Conservation (phyloP, 768 basidiomycete genomes). For the Tephrocybe rancida region DNA sequence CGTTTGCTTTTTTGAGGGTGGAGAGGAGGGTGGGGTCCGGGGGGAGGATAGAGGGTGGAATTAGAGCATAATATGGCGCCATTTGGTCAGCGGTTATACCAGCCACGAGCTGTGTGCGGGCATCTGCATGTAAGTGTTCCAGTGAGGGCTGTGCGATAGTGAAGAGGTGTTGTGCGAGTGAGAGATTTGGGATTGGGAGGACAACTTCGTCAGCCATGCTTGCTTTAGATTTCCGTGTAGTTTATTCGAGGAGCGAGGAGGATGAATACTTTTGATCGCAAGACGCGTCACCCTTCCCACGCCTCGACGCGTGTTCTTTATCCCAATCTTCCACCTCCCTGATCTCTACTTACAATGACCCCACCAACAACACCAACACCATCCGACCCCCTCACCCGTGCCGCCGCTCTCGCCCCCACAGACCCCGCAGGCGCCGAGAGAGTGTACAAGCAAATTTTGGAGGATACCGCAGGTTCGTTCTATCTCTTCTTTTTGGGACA, state of each 20-base stretch:
- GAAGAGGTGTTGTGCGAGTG: constrained; percentile 79
- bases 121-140: constrained; percentile 64
- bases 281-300: constrained; percentile 41
- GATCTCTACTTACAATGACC: neutral
- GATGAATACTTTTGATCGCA: neutral
- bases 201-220: constrained; percentile 84
- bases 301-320: constrained; percentile 32
- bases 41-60: constrained; percentile 52
- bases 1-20: constrained; percentile 55
- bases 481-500: no score
- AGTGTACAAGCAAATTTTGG: constrained; percentile 74
- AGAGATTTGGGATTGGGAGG: constrained; percentile 85
- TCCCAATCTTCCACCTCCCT: constrained; percentile 1
- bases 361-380: constrained; percentile 17
- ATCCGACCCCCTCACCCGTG: constrained; percentile 56
- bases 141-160: constrained; percentile 66
- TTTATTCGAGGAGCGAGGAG: neutral
- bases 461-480: constrained; percentile 35
- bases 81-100: constrained; percentile 87
- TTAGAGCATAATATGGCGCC: constrained; percentile 77
- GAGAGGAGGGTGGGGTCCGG: constrained; percentile 55
- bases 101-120: constrained; percentile 63
- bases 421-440: constrained; percentile 67
- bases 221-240: constrained; percentile 1
- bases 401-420: constrained; percentile 44